Conservation (phyloP, 164 flowering plant species). For the Protea cynaroides region DNA sequence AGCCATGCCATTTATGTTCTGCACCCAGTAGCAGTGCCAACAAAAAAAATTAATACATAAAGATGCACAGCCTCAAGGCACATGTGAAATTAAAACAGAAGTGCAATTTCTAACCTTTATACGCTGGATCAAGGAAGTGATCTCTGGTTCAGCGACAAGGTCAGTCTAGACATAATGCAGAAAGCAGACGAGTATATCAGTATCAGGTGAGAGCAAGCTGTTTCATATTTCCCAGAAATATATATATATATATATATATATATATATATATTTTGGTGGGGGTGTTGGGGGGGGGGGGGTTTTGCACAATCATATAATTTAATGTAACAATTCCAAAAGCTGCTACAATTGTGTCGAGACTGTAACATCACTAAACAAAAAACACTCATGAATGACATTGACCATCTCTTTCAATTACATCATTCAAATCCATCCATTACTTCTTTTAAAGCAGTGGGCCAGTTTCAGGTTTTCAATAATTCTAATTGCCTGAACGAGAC, state of each 20-base stretch:
- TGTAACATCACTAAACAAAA: neutral
- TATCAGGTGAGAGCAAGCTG: neutral
- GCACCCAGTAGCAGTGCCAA: conserved; percentile 5
- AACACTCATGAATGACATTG: neutral
- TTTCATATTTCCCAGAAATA: neutral
- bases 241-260: too few species aligned
- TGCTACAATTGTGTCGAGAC: too few species aligned
- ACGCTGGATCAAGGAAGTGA: conserved; percentile 62
- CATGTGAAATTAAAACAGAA: conserved; percentile 2
- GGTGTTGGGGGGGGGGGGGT: too few species aligned
- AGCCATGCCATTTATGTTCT: conserved; percentile 89
- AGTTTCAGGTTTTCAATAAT: neutral
- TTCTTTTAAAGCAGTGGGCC: neutral
- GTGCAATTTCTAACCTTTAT: conserved; percentile 55
- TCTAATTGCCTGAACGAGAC: neutral
- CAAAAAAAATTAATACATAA: neutral
- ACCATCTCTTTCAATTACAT: neutral
- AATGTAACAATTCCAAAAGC: too few species aligned
- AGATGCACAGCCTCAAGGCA: neutral
- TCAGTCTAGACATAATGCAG: conserved; percentile 50
- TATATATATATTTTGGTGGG: too few species aligned
- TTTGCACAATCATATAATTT: neutral
- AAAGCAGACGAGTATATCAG: conserved; percentile 17
- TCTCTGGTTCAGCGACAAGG: conserved; percentile 71
- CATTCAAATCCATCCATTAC: neutral